These are phyloP conservation scores for Pistacia atlantica DNA, from an alignment of 345 rosid species.

Conservation along the genomic window DNA sequence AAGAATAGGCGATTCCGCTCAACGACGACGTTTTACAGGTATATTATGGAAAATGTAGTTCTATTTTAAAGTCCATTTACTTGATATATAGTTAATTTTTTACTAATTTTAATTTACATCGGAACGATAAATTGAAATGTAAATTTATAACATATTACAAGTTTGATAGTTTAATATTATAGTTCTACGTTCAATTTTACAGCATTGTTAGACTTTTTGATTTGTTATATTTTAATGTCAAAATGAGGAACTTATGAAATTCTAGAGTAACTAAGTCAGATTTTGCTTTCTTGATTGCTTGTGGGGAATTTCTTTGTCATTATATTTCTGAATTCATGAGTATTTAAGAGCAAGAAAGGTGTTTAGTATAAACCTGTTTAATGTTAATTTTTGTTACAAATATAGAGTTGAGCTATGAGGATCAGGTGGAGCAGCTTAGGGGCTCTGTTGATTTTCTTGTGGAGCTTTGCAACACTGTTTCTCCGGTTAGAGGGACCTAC, in stretches of 20 bases:
- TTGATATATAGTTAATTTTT: neutral
- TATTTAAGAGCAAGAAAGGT: neutral
- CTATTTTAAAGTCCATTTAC: neutral
- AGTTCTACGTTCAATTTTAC: no score
- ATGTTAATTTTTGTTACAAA: conserved; percentile 22
- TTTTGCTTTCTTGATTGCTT: no score
- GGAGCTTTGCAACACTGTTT: conserved; percentile 59
- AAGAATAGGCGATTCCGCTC: conserved; percentile 36
- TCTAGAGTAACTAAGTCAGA: no score
- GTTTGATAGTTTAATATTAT: no score
- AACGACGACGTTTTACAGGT: conserved; percentile 48
- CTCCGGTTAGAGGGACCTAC: conserved; percentile 41
- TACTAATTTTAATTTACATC: neutral
- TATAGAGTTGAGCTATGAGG: conserved; percentile 56
- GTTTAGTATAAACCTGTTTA: neutral
- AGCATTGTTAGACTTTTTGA: no score
- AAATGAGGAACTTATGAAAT: no score
- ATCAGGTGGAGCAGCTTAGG: conserved; percentile 67
- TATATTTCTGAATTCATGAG: neutral
- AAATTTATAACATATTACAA: no score
- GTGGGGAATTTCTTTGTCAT: no score
- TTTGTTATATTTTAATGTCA: no score
- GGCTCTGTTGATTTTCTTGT: conserved; percentile 81
- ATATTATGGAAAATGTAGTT: neutral
- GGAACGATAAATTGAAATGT: no score